These are phyloP conservation scores for carrot (Daucus carota) DNA, from an alignment of 129 eudicot species.

Conservation along the genomic window DNA sequence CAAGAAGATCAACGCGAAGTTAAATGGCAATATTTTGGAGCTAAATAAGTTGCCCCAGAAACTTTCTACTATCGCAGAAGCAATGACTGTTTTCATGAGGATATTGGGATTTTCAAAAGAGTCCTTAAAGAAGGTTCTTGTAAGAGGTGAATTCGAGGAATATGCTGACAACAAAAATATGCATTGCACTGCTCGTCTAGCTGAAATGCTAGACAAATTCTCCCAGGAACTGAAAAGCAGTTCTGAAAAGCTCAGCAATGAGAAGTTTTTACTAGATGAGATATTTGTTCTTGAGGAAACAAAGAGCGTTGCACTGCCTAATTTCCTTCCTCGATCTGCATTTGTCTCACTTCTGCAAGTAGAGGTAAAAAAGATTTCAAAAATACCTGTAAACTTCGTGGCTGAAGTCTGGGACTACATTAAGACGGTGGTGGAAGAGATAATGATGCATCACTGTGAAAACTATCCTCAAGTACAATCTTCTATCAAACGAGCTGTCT, in stretches of 20 bases:
- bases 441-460: neutral
- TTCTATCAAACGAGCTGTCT: neutral
- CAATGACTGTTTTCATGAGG: slow-evolving; percentile 1
- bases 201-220: neutral
- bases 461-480: neutral
- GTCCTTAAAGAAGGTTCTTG: neutral
- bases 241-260: neutral
- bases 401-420: neutral
- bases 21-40: neutral
- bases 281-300: neutral
- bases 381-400: neutral
- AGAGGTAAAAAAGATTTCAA: neutral
- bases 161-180: neutral
- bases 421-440: neutral
- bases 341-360: neutral
- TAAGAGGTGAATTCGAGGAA: slow-evolving; percentile 5
- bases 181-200: neutral
- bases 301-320: neutral
- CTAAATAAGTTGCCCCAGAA: neutral
- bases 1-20: neutral
- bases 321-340: slow-evolving; percentile 1
- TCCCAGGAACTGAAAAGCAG: neutral
- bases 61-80: neutral
- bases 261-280: slow-evolving; percentile 1
- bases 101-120: neutral